Conservation (phyloP, 805 yeast genomes). For the Candida germanica region DNA sequence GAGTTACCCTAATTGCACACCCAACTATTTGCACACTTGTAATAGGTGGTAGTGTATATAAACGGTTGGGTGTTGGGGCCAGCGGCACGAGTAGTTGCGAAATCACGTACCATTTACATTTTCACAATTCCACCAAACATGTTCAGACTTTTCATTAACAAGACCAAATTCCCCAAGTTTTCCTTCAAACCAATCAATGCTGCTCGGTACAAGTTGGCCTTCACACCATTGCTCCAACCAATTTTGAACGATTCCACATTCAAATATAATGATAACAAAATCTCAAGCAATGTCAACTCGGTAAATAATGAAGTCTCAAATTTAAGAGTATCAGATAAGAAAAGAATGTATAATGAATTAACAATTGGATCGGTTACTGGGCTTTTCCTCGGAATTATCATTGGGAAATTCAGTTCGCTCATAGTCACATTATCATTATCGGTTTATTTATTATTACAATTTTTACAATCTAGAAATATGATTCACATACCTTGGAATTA, state of each 20-base stretch:
- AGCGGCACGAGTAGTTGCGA: too few relatives aligned
- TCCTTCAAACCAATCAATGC: constrained; percentile 7
- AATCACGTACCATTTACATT: too few relatives aligned
- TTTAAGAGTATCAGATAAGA: constrained; percentile 39
- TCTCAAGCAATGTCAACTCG: not conserved
- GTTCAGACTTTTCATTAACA: constrained; percentile 12
- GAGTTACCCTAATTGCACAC: too few relatives aligned
- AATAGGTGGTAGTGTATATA: constrained; percentile 1
- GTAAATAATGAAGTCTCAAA: constrained; percentile 24
- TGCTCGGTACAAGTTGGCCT: constrained; percentile 8
- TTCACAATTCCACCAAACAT: constrained; percentile 2
- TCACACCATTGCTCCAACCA: constrained; percentile 11
- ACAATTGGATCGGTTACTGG: constrained; percentile 65
- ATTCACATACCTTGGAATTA: constrained; percentile 45
- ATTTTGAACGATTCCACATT: constrained; percentile 10
- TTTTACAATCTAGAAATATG: constrained; percentile 54
- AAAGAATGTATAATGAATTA: constrained; percentile 50
- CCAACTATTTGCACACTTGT: too few relatives aligned
- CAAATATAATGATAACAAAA: not conserved
- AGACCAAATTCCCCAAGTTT: constrained; percentile 11
- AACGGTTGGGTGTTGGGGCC: too few relatives aligned
- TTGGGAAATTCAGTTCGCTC: constrained; percentile 58
- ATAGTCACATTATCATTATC: constrained; percentile 51
- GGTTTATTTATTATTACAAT: constrained; percentile 44
- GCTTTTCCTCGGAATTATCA: constrained; percentile 52